These are phyloP conservation scores for Exsudoporus frostii DNA, from an alignment of 768 basidiomycete species.

Conservation along the genomic window DNA sequence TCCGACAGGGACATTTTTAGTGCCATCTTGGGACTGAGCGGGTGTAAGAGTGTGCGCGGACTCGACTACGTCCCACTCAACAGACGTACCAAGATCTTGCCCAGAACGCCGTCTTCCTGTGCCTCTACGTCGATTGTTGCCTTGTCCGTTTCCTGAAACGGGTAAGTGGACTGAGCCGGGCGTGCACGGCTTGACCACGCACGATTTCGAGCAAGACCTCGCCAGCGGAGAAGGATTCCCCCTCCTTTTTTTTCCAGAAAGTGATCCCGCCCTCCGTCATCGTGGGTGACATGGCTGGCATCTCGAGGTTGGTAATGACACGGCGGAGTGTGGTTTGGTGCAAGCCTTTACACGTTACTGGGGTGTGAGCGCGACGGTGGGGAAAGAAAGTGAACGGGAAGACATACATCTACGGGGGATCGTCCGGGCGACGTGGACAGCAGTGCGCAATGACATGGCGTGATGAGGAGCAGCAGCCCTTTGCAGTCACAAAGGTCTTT, in stretches of 20 bases:
- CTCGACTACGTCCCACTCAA: neutral
- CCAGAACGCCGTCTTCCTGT: constrained; percentile 93
- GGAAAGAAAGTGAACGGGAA: neutral
- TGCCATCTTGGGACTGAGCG: constrained; percentile 64
- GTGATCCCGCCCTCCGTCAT: constrained; percentile 95
- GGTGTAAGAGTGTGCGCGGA: neutral
- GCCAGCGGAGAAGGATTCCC: constrained; percentile 74
- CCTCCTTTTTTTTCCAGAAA: constrained; percentile 86
- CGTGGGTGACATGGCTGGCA: constrained; percentile 98
- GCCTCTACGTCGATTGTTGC: constrained; percentile 99
- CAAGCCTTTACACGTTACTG: constrained; percentile 30
- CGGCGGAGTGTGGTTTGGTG: constrained; percentile 48
- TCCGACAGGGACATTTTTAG: constrained; percentile 85
- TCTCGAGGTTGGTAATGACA: constrained; percentile 73
- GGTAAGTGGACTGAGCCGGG: neutral
- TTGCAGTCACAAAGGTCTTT: neutral
- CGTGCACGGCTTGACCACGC: constrained; percentile 27
- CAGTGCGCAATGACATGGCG: constrained; percentile 16
- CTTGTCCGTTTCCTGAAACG: constrained; percentile 81
- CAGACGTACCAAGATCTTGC: constrained; percentile 80
- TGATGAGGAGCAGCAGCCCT: neutral
- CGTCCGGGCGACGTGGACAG: constrained; percentile 10
- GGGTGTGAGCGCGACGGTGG: neutral
- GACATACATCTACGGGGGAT: constrained; percentile 26
- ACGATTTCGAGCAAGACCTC: constrained; percentile 92